Conservation (phyloP, 164 flowering plant species). For the Paratinospora sagittata region DNA sequence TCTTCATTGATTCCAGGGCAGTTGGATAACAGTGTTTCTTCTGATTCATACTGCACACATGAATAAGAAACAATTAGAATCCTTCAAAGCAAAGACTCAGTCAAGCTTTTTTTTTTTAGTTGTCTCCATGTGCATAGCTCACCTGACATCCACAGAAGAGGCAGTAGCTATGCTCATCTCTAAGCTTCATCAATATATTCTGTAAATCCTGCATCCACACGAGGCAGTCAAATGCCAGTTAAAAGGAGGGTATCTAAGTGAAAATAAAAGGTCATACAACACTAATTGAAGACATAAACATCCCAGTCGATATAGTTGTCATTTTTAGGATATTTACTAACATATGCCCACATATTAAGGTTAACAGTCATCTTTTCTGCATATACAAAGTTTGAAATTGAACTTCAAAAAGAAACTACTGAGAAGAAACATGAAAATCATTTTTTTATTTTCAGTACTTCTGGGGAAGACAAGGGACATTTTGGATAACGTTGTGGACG, state of each 20-base stretch:
- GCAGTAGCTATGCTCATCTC: conserved; percentile 73
- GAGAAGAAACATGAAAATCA: no score
- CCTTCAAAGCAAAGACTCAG: neutral
- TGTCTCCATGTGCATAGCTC: conserved; percentile 9
- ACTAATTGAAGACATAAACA: no score
- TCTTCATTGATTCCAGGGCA: conserved; percentile 87
- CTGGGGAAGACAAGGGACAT: no score
- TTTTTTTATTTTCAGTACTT: no score
- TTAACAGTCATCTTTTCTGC: no score
- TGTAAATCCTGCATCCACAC: conserved; percentile 68
- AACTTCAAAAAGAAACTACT: no score
- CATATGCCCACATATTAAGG: no score
- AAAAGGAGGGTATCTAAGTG: neutral
- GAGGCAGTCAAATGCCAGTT: neutral
- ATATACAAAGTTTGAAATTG: no score
- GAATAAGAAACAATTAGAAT: conserved; percentile 2
- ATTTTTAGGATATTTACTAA: no score
- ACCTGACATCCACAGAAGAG: conserved; percentile 96
- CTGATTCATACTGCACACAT: conserved; percentile 63
- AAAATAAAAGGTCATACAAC: neutral
- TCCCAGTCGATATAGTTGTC: no score
- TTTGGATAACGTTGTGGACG: no score
- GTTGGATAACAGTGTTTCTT: conserved; percentile 53
- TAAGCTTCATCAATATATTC: conserved; percentile 63
- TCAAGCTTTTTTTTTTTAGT: no score